These are phyloP conservation scores for Gossypium sturtianum DNA, from an alignment of 345 rosid species.

Conservation along the genomic window DNA sequence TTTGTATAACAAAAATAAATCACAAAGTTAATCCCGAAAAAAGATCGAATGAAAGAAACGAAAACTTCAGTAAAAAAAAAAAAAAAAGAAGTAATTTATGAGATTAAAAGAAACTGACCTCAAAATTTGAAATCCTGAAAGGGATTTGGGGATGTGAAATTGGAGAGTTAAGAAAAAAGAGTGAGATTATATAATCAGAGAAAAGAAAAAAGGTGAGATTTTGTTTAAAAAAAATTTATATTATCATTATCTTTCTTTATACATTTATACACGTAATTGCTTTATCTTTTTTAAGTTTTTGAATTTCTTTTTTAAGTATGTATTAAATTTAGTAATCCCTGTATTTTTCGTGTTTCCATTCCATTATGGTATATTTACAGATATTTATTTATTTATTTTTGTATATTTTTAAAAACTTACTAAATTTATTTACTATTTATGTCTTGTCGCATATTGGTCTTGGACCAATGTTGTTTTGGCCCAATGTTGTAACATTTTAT, in stretches of 20 bases:
- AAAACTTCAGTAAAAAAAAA: not conserved
- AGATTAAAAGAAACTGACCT: conserved; percentile 7
- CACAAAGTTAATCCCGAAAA: not conserved
- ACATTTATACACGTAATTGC: not conserved
- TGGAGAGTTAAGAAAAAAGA: not conserved
- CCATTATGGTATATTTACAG: too few relatives aligned
- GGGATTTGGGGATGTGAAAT: conserved; percentile 20
- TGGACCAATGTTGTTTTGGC: too few relatives aligned
- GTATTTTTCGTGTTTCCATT: too few relatives aligned
- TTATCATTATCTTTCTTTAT: not conserved
- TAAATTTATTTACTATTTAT: too few relatives aligned
- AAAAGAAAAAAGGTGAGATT: not conserved
- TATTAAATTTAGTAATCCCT: too few relatives aligned
- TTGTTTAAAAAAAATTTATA: not conserved
- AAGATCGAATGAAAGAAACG: not conserved
- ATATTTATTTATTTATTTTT: too few relatives aligned
- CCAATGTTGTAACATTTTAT: too few relatives aligned
- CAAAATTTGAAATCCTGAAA: conserved; percentile 11
- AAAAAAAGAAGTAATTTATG: not conserved
- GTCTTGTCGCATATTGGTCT: too few relatives aligned
- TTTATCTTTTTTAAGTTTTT: not conserved
- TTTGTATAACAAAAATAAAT: not conserved
- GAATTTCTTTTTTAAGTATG: not conserved
- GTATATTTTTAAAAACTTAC: too few relatives aligned
- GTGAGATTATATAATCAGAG: not conserved